Evolutionary conservation across 768 basidiomycete species (phyloP).

Genomic region (Mycena galopus): DNA sequence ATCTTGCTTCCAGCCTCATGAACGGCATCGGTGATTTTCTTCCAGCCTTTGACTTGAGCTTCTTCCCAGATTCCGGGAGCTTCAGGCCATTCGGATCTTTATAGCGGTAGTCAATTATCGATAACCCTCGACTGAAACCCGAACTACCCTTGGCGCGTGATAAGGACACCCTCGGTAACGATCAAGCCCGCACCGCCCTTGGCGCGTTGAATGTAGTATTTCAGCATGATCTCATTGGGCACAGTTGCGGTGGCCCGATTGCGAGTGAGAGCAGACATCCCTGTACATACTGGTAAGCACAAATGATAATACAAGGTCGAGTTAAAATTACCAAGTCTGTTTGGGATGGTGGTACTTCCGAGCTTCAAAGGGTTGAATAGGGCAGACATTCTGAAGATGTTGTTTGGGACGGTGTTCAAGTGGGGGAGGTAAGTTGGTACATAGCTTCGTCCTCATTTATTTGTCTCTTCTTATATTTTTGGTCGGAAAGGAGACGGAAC

Average conservation of each 20-base stretch:
- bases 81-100: conserved; percentile 46
- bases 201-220: conserved; percentile 56
- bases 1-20: no score
- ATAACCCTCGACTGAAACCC: not conserved
- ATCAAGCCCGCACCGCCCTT: conserved; percentile 53
- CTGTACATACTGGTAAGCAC: not conserved
- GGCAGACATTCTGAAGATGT: conserved; percentile 20
- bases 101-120: not conserved
- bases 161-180: conserved; percentile 47
- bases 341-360: conserved; percentile 48
- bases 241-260: conserved; percentile 48
- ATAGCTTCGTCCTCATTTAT: no score
- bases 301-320: not conserved
- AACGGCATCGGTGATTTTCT: conserved; percentile 49
- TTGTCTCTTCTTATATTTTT: no score
- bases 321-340: conserved; percentile 44
- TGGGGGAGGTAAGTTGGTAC: no score
- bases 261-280: conserved; percentile 50
- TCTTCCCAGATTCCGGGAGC: conserved; percentile 39
- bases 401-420: no score
- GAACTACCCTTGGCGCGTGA: conserved; percentile 46
- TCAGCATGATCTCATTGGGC: conserved; percentile 49
- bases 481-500: no score
- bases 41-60: conserved; percentile 46
- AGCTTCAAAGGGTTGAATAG: conserved; percentile 45